Evolutionary conservation across 495 filamentous ascomycete genomes (phyloP), one percentile per base, ranked within the genome.

Genomic region (Trichocladium uniseriatum): DNA sequence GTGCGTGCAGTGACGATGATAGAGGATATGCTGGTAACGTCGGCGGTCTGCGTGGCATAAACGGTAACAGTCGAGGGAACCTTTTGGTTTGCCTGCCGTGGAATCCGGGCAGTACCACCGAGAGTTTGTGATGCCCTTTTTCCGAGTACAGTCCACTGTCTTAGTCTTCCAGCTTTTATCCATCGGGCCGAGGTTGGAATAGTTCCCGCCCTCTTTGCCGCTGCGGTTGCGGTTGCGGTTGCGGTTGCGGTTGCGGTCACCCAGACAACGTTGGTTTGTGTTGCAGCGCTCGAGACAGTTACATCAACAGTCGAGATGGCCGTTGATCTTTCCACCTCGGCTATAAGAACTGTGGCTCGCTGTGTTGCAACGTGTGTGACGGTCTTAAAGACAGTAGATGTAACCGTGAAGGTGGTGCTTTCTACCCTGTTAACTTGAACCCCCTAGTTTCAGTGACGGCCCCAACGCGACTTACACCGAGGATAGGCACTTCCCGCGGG

Each of bases 231-330:
- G 2, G 57, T 62, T 0, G 37, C 40, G 5, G 61, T 50, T 13
- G 42, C 55, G 21, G 51, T 28, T 0, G 37, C 40, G 5, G 61
- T 60, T 10, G 38, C 38, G 2, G 57, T 62, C 18, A 42, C 43
- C 59, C 59, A 62, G 14, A 58, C 29, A 14, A 59, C 37, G 14
- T 58, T 48, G 0, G 56, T 64, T 42, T 62, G 60, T 3, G 60
- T 64, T 2, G 45, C 56, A 13, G 57, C 54, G 24, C 48, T 59
- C 0, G 54, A 57, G 3, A 62, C 24, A 1, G 63, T 66, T 36
- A 58, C 52, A 32, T 60, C 58, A 9, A 51, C 22, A 6, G 57
- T 53, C 6, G 56, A 57, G 4, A 58, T 20, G 35, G 55, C 31
- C 7, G 58, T 62, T 9, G 61, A 66, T 13, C 39, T 57, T 5